Conservation (phyloP, 768 basidiomycete species). For the Mycena galopus region DNA sequence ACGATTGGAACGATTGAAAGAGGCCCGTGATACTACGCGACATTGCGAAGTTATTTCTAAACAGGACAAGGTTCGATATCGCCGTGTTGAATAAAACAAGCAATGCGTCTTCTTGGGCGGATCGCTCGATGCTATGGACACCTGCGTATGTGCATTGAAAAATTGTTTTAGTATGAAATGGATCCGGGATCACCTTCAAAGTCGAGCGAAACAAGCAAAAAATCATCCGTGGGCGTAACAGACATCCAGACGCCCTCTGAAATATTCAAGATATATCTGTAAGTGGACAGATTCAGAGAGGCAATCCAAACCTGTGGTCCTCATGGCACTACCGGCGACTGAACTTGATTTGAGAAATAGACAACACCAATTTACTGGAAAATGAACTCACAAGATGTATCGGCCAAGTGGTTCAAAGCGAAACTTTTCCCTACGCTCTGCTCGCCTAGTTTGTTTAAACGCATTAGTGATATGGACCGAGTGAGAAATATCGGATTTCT, state of each 20-base stretch:
- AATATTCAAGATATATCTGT: neutral
- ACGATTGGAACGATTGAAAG: constrained; percentile 73
- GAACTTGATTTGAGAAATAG: neutral
- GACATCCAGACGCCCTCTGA: constrained; percentile 77
- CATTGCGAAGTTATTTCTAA: constrained; percentile 75
- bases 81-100: constrained; percentile 76
- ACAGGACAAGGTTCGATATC: constrained; percentile 73
- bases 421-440: constrained; percentile 77
- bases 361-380: neutral
- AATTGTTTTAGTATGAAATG: neutral
- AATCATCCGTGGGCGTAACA: constrained; percentile 69
- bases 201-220: constrained; percentile 69
- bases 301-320: constrained; percentile 59
- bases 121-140: constrained; percentile 74
- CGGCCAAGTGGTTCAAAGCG: constrained; percentile 69
- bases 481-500: constrained; percentile 13
- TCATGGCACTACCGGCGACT: constrained; percentile 73
- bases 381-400: constrained; percentile 62
- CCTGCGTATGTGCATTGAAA: constrained; percentile 47
- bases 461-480: neutral
- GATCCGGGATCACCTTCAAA: constrained; percentile 64
- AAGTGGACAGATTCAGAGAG: neutral
- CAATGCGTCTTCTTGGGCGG: constrained; percentile 72
- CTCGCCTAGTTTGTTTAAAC: constrained; percentile 54
- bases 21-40: constrained; percentile 71